These are phyloP conservation scores for Boletus semigastroideus DNA, from an alignment of 1,284 basidiomycete species.

Conservation along the genomic window DNA sequence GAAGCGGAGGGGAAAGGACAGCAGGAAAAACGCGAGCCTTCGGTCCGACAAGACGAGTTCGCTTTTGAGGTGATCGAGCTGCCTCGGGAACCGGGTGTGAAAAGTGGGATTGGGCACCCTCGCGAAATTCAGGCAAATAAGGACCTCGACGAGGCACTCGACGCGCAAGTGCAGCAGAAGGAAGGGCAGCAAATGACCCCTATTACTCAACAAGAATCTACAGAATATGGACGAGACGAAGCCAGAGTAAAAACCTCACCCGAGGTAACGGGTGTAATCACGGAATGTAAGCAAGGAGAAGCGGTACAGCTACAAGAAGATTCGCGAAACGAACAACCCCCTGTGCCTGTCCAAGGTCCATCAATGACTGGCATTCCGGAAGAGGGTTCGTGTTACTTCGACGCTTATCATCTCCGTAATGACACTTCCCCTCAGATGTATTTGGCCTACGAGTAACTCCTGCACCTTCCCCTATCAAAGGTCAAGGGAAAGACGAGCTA, in stretches of 20 bases:
- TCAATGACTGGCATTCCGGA: constrained; percentile 3
- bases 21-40: constrained; percentile 31
- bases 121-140: constrained; percentile 31
- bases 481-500: constrained; percentile 38
- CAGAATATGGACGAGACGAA: constrained; percentile 31
- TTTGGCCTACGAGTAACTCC: constrained; percentile 49
- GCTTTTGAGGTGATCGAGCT: constrained; percentile 26
- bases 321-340: background rate
- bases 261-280: constrained; percentile 23
- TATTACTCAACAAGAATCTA: constrained; percentile 21
- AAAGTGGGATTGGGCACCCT: constrained; percentile 14
- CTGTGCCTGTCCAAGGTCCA: background rate
- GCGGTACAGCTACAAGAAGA: constrained; percentile 5
- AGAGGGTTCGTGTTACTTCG: constrained; percentile 27
- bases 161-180: constrained; percentile 20
- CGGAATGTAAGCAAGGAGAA: constrained; percentile 17
- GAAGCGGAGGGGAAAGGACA: constrained; percentile 33
- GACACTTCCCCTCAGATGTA: constrained; percentile 44
- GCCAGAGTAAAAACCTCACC: constrained; percentile 25
- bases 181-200: constrained; percentile 26
- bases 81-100: constrained; percentile 24
- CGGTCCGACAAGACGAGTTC: constrained; percentile 29
- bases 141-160: constrained; percentile 26
- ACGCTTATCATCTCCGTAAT: constrained; percentile 2
- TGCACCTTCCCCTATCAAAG: constrained; percentile 32